A percentile compares a stretch with the other conserved stretches of the same genome.
phyloP scores from a whole-genome alignment of 345 rosid species.

The Ceriops decandra region DNA sequence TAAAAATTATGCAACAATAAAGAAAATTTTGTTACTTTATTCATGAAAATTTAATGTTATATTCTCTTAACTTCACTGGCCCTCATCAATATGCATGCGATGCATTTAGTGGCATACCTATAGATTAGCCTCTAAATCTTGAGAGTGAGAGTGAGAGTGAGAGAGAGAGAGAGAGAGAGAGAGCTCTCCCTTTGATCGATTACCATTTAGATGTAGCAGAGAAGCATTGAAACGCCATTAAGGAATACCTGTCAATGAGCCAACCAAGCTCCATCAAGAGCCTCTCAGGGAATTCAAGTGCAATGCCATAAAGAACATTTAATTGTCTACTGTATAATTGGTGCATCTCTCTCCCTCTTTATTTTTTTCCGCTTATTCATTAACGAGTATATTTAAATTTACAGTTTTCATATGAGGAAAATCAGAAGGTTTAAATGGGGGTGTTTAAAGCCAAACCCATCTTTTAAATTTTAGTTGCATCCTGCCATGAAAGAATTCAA shows the following conservation, averaged over 20 bases:
- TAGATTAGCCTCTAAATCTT: constrained; percentile 23
- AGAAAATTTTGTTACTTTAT: background rate
- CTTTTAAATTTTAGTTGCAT: constrained; percentile 15
- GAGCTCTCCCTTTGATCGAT: background rate
- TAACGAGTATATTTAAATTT: background rate
- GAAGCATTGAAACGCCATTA: constrained; percentile 29
- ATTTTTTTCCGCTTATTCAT: background rate
- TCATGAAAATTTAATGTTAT: constrained; percentile 16
- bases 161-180: background rate
- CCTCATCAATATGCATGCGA: constrained; percentile 25
- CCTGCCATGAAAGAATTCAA: constrained; percentile 19
- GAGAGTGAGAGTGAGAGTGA: background rate
- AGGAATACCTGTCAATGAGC: constrained; percentile 25
- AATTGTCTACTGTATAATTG: constrained; percentile 7
- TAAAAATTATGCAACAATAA: background rate
- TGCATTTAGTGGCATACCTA: constrained; percentile 27
- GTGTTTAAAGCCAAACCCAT: constrained; percentile 8
- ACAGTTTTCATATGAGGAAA: background rate
- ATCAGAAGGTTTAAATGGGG: constrained; percentile 24
- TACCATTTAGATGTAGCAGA: constrained; percentile 1
- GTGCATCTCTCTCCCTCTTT: background rate
- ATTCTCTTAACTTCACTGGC: constrained; percentile 20
- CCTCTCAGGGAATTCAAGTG: constrained; percentile 16
- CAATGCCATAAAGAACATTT: constrained; percentile 23
- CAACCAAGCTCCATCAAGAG: constrained; percentile 26